Conservation (phyloP, 148 eudicot genomes). For the Silene conica region DNA sequence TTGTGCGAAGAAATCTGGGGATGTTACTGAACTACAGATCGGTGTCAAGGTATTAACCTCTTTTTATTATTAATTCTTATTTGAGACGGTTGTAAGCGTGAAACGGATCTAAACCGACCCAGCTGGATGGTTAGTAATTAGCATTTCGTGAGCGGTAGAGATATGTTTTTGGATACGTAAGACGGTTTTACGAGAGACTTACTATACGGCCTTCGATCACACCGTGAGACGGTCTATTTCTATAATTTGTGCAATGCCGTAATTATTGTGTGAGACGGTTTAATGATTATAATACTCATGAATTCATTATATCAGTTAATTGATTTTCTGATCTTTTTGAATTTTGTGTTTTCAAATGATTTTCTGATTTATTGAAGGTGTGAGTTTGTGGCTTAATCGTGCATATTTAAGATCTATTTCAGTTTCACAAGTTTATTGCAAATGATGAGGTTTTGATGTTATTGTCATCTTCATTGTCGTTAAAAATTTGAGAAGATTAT, state of each 20-base stretch:
- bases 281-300: background rate
- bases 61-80: background rate
- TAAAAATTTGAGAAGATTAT: background rate
- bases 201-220: too few species aligned
- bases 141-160: background rate
- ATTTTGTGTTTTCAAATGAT: background rate
- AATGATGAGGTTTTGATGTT: background rate
- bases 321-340: background rate
- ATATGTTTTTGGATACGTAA: background rate
- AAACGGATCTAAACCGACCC: too few species aligned
- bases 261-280: too few species aligned
- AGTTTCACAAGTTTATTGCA: background rate
- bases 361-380: background rate
- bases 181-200: too few species aligned
- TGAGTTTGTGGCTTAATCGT: too few species aligned
- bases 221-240: too few species aligned
- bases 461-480: background rate
- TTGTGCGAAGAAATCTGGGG: conserved; percentile 65
- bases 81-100: too few species aligned
- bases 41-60: conserved; percentile 74
- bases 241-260: too few species aligned
- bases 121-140: too few species aligned
- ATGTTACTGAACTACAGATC: conserved; percentile 87
- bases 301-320: background rate
- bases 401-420: background rate